Percentiles rank a stretch among this genome's conserved stretches.
These are phyloP conservation scores for Hygrophorus russula DNA, from an alignment of 768 basidiomycete genomes.

Conservation along the genomic window DNA sequence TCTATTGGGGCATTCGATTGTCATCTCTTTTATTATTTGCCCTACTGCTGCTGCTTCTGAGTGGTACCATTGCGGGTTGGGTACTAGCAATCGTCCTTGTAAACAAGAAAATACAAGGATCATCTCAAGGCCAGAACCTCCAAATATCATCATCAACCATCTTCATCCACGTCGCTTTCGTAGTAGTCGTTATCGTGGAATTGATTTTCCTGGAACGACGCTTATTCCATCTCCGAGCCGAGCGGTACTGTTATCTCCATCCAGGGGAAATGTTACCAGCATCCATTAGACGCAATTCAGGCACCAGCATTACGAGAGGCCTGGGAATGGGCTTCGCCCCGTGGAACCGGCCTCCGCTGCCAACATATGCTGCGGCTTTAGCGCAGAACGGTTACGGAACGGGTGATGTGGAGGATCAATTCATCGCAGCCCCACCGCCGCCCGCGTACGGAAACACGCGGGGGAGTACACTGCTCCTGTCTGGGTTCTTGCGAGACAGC, in stretches of 20 bases:
- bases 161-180: constrained; percentile 57
- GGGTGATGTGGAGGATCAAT: constrained; percentile 63
- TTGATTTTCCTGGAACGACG: constrained; percentile 54
- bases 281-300: constrained; percentile 18
- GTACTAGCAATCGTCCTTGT: constrained; percentile 21
- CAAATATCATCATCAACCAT: constrained; percentile 18
- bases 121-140: background rate
- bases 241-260: constrained; percentile 48
- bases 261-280: constrained; percentile 44
- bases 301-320: constrained; percentile 9
- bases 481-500: constrained; percentile 38
- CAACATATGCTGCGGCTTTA: constrained; percentile 63
- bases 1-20: constrained; percentile 32
- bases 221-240: constrained; percentile 53
- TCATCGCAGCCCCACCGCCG: constrained; percentile 58
- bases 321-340: constrained; percentile 38
- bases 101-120: constrained; percentile 11
- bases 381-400: constrained; percentile 58
- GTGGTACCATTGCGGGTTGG: constrained; percentile 47
- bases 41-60: constrained; percentile 29
- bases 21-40: constrained; percentile 30
- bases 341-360: constrained; percentile 61
- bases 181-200: constrained; percentile 36
- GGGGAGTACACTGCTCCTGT: constrained; percentile 51
- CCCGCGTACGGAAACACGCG: constrained; percentile 72